These are phyloP conservation scores for Discostella stelligera DNA, from an alignment of 352 stramenopile genomes.

Conservation along the genomic window DNA sequence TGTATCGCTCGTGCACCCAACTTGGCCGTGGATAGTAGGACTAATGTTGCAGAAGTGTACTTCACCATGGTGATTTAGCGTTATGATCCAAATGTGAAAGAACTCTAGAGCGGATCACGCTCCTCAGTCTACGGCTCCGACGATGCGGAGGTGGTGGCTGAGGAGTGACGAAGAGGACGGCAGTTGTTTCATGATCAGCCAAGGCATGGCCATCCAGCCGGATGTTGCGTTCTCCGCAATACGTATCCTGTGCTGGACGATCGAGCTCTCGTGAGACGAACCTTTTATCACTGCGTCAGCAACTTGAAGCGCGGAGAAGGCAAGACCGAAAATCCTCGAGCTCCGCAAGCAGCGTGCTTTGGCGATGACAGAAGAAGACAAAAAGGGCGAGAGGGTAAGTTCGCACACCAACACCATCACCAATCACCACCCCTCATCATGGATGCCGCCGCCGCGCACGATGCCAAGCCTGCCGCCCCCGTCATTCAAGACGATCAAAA, in stretches of 20 bases:
- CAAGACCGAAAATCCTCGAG: background rate
- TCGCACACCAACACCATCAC: no score
- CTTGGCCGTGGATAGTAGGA: conserved; percentile 29
- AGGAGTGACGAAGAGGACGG: background rate
- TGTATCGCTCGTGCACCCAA: background rate
- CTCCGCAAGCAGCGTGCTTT: background rate
- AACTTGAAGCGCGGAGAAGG: background rate
- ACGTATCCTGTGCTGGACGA: no score
- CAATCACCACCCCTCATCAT: no score
- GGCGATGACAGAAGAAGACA: background rate
- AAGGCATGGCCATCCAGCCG: no score
- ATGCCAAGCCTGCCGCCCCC: no score
- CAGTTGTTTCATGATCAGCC: no score
- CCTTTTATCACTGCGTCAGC: background rate
- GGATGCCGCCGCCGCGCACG: no score
- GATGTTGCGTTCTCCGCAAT: background rate
- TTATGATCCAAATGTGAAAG: background rate
- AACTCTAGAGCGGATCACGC: background rate
- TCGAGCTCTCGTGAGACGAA: background rate
- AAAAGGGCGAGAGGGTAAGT: no score
- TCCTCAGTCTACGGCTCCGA: background rate
- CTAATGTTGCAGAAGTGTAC: conserved; percentile 38
- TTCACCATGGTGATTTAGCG: conserved; percentile 34
- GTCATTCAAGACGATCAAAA: no score
- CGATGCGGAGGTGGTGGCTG: no score